Conservation (phyloP, 306 rosid species). For the Echinosophora koreensis region DNA sequence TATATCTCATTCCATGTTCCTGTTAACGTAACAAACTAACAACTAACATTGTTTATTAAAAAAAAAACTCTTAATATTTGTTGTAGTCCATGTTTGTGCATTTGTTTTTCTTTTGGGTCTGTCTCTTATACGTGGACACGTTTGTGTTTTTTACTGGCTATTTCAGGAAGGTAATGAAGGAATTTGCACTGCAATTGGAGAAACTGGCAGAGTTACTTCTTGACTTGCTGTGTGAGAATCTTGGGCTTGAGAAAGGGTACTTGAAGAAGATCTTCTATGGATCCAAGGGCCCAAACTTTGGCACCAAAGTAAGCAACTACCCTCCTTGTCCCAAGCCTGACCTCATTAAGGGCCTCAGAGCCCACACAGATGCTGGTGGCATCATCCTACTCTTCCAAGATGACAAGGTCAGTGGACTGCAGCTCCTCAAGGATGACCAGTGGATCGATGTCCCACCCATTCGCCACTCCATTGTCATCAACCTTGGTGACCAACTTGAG, state of each 20-base stretch:
- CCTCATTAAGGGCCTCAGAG: conserved; percentile 90
- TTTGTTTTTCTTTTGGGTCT: not conserved
- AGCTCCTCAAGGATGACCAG: conserved; percentile 86
- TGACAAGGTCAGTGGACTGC: conserved; percentile 94
- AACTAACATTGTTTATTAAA: too few species aligned
- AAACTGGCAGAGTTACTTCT: conserved; percentile 81
- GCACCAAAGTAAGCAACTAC: conserved; percentile 93
- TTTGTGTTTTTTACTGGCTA: not conserved
- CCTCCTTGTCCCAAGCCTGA: conserved; percentile 97
- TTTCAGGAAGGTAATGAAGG: conserved; percentile 77
- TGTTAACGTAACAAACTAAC: too few species aligned
- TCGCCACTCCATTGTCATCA: conserved; percentile 96
- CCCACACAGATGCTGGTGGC: conserved; percentile 99
- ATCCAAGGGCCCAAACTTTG: conserved; percentile 89
- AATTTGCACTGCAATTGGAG: conserved; percentile 73
- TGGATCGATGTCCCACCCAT: conserved; percentile 96
- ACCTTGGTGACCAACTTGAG: conserved; percentile 99
- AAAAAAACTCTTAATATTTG: not conserved
- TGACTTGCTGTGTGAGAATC: conserved; percentile 90
- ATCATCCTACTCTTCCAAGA: conserved; percentile 95
- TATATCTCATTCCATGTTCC: too few species aligned
- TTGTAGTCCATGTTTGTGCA: not conserved
- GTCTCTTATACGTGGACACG: not conserved
- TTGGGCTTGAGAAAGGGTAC: conserved; percentile 87
- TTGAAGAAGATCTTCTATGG: conserved; percentile 82